Conservation (phyloP, 257 asterid genomes). For the Lycium barbarum region DNA sequence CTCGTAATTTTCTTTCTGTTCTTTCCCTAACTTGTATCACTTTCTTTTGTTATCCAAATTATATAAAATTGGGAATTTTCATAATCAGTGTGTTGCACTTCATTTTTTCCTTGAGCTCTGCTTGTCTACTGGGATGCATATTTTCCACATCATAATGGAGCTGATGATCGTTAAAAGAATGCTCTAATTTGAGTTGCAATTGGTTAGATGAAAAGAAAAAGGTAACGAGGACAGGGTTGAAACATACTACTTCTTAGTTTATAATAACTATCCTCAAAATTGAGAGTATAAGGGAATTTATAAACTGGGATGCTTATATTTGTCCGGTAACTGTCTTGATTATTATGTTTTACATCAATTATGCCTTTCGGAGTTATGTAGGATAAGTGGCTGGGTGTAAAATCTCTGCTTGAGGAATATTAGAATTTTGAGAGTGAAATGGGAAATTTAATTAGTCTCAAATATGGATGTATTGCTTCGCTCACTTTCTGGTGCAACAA, state of each 20-base stretch:
- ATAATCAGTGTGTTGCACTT: constrained; percentile 16
- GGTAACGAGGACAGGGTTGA: constrained; percentile 20
- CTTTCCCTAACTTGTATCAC: constrained; percentile 6
- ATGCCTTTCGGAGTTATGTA: not conserved
- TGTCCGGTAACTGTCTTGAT: not conserved
- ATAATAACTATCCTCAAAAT: not conserved
- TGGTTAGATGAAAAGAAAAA: constrained; percentile 1
- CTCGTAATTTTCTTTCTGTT: not conserved
- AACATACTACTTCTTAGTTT: not conserved
- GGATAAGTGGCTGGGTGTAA: not conserved
- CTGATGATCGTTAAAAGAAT: constrained; percentile 13
- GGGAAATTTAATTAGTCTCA: constrained; percentile 10
- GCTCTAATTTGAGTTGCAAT: constrained; percentile 16
- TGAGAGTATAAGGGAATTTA: not conserved
- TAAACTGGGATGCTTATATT: not conserved
- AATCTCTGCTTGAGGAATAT: not conserved
- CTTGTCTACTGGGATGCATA: not conserved
- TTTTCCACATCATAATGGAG: not conserved
- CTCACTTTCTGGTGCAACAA: constrained; percentile 24
- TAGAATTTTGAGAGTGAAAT: not conserved
- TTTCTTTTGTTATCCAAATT: not conserved
- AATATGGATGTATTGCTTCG: not conserved
- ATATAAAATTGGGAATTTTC: not conserved
- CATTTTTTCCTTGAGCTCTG: constrained; percentile 1
- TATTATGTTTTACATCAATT: not conserved